phyloP scores from a whole-genome alignment of 768 basidiomycete species.

The Auriculariales sp. region DNA sequence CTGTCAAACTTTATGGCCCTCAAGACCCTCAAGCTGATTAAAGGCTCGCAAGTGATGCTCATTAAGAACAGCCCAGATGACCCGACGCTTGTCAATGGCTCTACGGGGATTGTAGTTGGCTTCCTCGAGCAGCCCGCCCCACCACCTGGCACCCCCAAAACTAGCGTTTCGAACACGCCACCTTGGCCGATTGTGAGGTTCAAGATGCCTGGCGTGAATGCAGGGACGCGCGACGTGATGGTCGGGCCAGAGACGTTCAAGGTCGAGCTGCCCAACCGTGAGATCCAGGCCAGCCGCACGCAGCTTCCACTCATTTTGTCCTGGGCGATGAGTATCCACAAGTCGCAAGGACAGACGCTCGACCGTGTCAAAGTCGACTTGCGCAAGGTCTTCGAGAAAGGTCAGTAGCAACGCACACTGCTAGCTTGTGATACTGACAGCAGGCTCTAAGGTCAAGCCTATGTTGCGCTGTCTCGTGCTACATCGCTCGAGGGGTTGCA shows the following conservation, averaged over 20 bases:
- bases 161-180: slow-evolving; percentile 14
- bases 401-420: slow-evolving; percentile 17
- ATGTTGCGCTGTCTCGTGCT: slow-evolving; percentile 16
- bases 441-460: slow-evolving; percentile 9
- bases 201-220: slow-evolving; percentile 15
- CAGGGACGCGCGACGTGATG: slow-evolving; percentile 33
- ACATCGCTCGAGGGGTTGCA: slow-evolving; percentile 20
- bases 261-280: slow-evolving; percentile 71
- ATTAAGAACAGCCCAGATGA: slow-evolving; percentile 20
- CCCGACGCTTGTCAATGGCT: slow-evolving; percentile 22
- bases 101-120: slow-evolving; percentile 72
- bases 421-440: neutral
- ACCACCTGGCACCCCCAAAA: slow-evolving; percentile 3
- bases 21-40: slow-evolving; percentile 14
- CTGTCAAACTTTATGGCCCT: slow-evolving; percentile 19
- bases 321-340: slow-evolving; percentile 81
- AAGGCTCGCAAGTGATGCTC: slow-evolving; percentile 23
- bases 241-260: slow-evolving; percentile 70
- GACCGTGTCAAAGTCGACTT: slow-evolving; percentile 74
- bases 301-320: slow-evolving; percentile 76
- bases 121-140: too few species aligned
- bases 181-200: slow-evolving; percentile 77
- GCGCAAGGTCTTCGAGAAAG: slow-evolving; percentile 60
- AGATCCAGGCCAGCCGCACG: slow-evolving; percentile 59
- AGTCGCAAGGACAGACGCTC: slow-evolving; percentile 82